phyloP scores from a whole-genome alignment of 768 basidiomycete species.

The Mycena galopus region DNA sequence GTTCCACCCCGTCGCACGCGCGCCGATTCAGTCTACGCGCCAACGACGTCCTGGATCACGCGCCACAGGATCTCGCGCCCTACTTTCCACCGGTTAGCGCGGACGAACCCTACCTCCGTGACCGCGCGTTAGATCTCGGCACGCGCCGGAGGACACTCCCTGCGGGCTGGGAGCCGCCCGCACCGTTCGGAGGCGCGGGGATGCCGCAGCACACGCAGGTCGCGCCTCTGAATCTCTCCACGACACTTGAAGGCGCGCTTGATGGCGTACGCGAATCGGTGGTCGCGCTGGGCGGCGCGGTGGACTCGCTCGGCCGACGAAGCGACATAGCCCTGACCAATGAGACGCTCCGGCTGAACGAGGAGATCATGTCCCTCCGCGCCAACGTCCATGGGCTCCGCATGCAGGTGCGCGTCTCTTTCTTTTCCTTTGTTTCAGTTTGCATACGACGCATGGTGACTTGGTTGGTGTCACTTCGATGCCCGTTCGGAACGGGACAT shows the following conservation, averaged over 20 bases:
- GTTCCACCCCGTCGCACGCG: constrained; percentile 29
- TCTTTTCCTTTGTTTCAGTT: background rate
- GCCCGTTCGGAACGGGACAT: background rate
- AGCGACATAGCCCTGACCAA: constrained; percentile 77
- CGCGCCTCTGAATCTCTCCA: constrained; percentile 72
- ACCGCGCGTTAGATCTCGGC: constrained; percentile 11
- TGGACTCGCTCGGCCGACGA: constrained; percentile 72
- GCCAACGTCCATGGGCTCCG: constrained; percentile 80
- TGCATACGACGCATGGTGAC: background rate
- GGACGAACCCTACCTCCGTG: constrained; percentile 5
- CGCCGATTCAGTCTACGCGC: constrained; percentile 58
- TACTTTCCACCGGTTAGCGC: constrained; percentile 50
- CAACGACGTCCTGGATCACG: constrained; percentile 11
- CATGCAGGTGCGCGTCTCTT: constrained; percentile 71
- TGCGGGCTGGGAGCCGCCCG: constrained; percentile 33
- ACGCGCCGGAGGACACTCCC: constrained; percentile 27
- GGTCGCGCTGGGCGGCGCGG: constrained; percentile 66
- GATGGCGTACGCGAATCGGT: constrained; percentile 70
- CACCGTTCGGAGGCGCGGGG: constrained; percentile 28
- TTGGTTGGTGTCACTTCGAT: background rate
- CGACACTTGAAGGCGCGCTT: constrained; percentile 75
- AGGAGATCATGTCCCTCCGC: constrained; percentile 79
- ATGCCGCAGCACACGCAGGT: constrained; percentile 54
- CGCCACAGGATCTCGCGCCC: constrained; percentile 41
- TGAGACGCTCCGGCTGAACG: constrained; percentile 78